Base-by-base conservation (phyloP, 2,329 filamentous ascomycete genomes). In the Magnaporthiopsis incrustans region DNA sequence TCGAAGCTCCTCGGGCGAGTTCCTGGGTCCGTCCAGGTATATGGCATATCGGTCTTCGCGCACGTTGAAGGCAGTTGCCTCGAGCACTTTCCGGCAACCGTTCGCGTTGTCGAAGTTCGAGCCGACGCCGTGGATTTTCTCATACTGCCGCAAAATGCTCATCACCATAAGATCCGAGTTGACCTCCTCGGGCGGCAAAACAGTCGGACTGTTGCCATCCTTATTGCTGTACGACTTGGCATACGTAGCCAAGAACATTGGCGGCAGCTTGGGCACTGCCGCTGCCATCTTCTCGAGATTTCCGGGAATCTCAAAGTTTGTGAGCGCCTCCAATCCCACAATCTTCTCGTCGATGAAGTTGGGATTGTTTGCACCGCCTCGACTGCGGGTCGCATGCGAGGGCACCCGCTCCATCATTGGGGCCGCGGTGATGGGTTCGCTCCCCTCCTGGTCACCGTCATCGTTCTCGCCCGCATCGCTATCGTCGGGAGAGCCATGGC, bases 361-460 rank as follows among this genome's bases (percentile, higher is more conserved):
- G 63, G 82, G 79, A 66, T 78, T 78, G 63, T 79, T 76, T 32
- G 75, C 77, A n/a, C 78, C 77, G 22, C 78, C 84, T 30, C 85
- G 80, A 26, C 85, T 88, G 58, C 86, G 79, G 25, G 86, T 89
- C 15, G 84, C 83, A 66, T 89, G 85, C 12, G 86, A 88, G 15
- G 83, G 80, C 66, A 85, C 84, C 44, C 85, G 81, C 72, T 88
- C 86, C 85, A 88, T 88, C 63, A 77, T 77, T 18, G 80, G 79
- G 1, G 83, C 84, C 6, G 57, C 53, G 1, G 76, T 76, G 18
- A 75, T 74, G 6, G 77, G 77, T 62, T 83, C 80, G 32, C 76
- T 77, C 56, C 80, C 81, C 22, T 80, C 77, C 53, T 81, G 79
- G 3, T 79, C 79, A 50, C 80, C 77, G 64, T 83, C 82, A 35